Evolutionary conservation across 2,329 filamentous ascomycete species (phyloP).

Genomic region (Fusarium sulawesiense): DNA sequence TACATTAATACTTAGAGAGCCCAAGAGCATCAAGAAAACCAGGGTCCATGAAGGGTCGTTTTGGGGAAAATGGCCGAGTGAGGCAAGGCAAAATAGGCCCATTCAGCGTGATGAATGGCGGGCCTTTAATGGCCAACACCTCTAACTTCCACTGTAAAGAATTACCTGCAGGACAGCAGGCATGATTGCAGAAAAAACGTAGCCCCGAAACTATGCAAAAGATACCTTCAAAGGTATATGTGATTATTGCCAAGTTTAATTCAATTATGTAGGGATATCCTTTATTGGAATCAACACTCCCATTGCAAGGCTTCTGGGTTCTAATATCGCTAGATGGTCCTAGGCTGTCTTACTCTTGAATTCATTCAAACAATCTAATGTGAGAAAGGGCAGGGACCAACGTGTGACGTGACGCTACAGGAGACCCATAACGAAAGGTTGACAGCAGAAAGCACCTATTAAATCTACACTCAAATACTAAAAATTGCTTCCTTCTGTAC

Average conservation of each 20-base stretch:
- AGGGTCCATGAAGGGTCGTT: constrained; percentile 25
- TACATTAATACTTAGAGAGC: background rate
- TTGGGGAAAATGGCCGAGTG: constrained; percentile 22
- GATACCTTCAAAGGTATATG: background rate
- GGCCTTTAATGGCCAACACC: background rate
- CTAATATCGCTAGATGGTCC: constrained; percentile 22
- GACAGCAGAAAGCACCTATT: constrained; percentile 1
- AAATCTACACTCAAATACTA: constrained; percentile 1
- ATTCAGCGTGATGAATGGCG: background rate
- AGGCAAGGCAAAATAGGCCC: constrained; percentile 11
- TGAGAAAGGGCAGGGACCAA: constrained; percentile 15
- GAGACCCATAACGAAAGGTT: background rate
- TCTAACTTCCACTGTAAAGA: background rate
- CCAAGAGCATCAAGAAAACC: constrained; percentile 20
- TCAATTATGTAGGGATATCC: constrained; percentile 12
- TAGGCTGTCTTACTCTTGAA: constrained; percentile 15
- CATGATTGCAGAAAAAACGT: background rate
- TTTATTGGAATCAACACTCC: background rate
- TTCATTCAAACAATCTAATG: constrained; percentile 9
- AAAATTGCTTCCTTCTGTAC: background rate
- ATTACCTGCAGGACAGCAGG: background rate
- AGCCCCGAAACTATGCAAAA: background rate
- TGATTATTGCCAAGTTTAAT: background rate
- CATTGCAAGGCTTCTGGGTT: background rate
- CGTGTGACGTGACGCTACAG: constrained; percentile 12